A percentile compares a stretch with the other conserved stretches of the same genome.
These are phyloP conservation scores for Puya raimondii DNA, from an alignment of 176 grass and related monocot genomes.

Conservation along the genomic window DNA sequence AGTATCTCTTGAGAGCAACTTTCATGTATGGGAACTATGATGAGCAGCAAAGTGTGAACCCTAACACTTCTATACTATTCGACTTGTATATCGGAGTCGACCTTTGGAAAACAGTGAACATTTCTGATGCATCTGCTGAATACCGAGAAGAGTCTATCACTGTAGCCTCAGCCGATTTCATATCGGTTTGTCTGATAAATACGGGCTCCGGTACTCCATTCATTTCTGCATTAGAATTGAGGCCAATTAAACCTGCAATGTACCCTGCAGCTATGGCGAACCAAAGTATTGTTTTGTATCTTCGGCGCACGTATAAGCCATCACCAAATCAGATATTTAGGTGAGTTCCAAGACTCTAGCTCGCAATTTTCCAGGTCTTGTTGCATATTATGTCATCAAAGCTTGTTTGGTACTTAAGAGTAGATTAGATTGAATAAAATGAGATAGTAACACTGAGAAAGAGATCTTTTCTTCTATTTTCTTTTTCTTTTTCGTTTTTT, in stretches of 20 bases:
- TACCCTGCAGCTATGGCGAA: background rate
- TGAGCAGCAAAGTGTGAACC: background rate
- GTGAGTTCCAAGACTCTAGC: background rate
- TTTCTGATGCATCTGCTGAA: background rate
- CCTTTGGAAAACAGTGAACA: slow-evolving; percentile 2
- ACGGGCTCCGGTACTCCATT: background rate
- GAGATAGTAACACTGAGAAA: no score
- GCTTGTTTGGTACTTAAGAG: no score
- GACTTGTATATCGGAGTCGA: slow-evolving; percentile 8
- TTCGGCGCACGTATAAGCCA: background rate
- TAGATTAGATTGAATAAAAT: no score
- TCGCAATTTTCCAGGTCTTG: no score
- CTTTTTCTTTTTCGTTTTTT: no score
- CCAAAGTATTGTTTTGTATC: background rate
- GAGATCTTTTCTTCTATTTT: no score
- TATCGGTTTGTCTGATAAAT: slow-evolving; percentile 13
- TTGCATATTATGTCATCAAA: no score
- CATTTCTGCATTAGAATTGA: slow-evolving; percentile 1
- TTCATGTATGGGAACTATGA: slow-evolving; percentile 23
- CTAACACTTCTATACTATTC: background rate
- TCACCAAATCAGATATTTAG: background rate
- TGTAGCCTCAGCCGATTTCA: background rate
- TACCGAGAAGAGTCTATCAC: background rate
- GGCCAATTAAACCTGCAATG: background rate
- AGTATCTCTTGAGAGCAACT: slow-evolving; percentile 1